These are phyloP conservation scores for Skeletonema marinoi DNA, from an alignment of 108 stramenopile genomes.

Conservation along the genomic window DNA sequence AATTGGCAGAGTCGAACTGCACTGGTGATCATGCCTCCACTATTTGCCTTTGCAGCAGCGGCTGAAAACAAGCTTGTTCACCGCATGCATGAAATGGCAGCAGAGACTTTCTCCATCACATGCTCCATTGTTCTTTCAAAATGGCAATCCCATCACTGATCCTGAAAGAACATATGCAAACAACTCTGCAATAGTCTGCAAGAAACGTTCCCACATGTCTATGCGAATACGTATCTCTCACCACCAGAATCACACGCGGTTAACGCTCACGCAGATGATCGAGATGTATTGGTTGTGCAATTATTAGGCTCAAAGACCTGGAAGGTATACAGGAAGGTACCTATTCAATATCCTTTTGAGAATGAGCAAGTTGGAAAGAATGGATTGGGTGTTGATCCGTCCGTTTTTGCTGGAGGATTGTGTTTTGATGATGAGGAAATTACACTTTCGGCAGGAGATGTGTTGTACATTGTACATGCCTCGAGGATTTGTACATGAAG, in stretches of 20 bases:
- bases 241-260: constrained; percentile 79
- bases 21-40: constrained; percentile 78
- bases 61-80: constrained; percentile 66
- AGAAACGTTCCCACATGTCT: constrained; percentile 65
- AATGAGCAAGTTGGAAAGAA: constrained; percentile 89
- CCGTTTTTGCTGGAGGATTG: constrained; percentile 51
- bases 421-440: constrained; percentile 43
- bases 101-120: constrained; percentile 43
- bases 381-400: constrained; percentile 53
- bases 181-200: constrained; percentile 77
- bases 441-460: constrained; percentile 69
- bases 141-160: constrained; percentile 45
- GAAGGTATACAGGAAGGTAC: constrained; percentile 72
- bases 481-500: constrained; percentile 84
- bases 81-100: constrained; percentile 75
- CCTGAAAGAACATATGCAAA: constrained; percentile 52
- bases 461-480: constrained; percentile 90
- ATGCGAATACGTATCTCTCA: constrained; percentile 83
- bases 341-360: constrained; percentile 72
- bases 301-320: constrained; percentile 74
- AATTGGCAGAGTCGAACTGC: constrained; percentile 80
- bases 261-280: constrained; percentile 86
- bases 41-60: constrained; percentile 71
- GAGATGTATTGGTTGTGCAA: constrained; percentile 89
- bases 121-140: constrained; percentile 54